phyloP scores from a whole-genome alignment of 1,284 basidiomycete genomes.

The Pseudozyma hubeiensis region DNA sequence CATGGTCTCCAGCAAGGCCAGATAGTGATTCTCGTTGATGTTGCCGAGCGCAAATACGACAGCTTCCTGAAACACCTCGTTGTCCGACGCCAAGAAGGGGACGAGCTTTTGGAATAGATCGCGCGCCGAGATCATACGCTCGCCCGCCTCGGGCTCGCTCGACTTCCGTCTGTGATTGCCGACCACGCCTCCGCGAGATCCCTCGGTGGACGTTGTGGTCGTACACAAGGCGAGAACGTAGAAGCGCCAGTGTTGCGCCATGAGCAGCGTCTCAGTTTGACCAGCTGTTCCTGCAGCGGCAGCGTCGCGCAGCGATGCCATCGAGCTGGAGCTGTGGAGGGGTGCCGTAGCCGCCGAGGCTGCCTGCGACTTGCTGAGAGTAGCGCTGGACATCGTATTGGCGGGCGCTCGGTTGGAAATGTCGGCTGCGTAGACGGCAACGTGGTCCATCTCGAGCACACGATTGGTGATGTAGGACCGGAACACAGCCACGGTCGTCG shows the following conservation, averaged over 20 bases:
- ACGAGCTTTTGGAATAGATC: slow-evolving; percentile 83
- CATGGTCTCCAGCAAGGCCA: slow-evolving; percentile 84
- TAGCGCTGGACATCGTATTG: slow-evolving; percentile 19
- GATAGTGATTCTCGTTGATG: slow-evolving; percentile 81
- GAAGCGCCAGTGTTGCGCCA: slow-evolving; percentile 87
- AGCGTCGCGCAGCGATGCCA: slow-evolving; percentile 43
- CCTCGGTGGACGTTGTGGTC: slow-evolving; percentile 71
- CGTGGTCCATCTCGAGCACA: slow-evolving; percentile 69
- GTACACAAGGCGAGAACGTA: slow-evolving; percentile 86
- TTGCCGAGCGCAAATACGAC: slow-evolving; percentile 88
- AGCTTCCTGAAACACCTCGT: slow-evolving; percentile 82
- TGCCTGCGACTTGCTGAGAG: slow-evolving; percentile 41
- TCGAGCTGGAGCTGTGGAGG: slow-evolving; percentile 33
- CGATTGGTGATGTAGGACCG: slow-evolving; percentile 68
- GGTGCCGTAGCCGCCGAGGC: slow-evolving; percentile 28
- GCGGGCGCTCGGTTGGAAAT: slow-evolving; percentile 49
- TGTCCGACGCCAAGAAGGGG: slow-evolving; percentile 87
- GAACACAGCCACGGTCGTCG: slow-evolving; percentile 68
- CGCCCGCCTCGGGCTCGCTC: slow-evolving; percentile 74
- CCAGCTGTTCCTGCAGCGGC: slow-evolving; percentile 54
- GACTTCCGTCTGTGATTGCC: slow-evolving; percentile 79
- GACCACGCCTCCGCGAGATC: slow-evolving; percentile 72
- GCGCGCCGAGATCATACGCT: slow-evolving; percentile 80
- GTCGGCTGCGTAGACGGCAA: slow-evolving; percentile 68
- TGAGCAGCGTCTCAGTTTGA: slow-evolving; percentile 73